Percentiles rank a stretch among this genome's conserved stretches.
Conservation (phyloP, 352 stramenopile species). For the Phytophthora ohioensis region DNA sequence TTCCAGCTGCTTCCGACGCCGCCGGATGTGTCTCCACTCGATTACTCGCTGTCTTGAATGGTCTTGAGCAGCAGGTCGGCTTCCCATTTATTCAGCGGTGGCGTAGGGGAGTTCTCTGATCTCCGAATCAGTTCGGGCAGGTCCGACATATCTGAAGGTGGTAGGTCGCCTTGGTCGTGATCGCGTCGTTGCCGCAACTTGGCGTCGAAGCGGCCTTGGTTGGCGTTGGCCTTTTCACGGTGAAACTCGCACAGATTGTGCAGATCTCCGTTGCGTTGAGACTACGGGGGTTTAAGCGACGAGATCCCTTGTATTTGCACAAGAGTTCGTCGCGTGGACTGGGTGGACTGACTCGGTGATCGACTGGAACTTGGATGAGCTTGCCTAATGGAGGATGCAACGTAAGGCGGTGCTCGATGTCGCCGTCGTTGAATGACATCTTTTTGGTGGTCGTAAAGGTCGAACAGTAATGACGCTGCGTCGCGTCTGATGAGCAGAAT, state of each 20-base stretch:
- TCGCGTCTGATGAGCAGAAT: constrained; percentile 28
- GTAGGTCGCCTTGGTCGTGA: constrained; percentile 5
- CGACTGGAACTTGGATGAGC: constrained; percentile 28
- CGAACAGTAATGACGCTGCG: constrained; percentile 21
- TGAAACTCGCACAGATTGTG: constrained; percentile 67
- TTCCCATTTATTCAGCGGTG: constrained; percentile 32
- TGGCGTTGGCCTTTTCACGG: constrained; percentile 57
- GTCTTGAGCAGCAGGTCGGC: constrained; percentile 33
- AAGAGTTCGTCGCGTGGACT: constrained; percentile 16
- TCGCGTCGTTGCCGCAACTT: constrained; percentile 28
- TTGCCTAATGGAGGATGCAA: constrained; percentile 25
- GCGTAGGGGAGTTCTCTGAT: constrained; percentile 11
- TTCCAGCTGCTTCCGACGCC: not conserved
- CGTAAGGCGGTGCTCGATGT: constrained; percentile 22
- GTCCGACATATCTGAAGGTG: constrained; percentile 9
- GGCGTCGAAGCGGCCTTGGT: constrained; percentile 62
- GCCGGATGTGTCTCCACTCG: not conserved
- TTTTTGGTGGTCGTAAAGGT: constrained; percentile 22
- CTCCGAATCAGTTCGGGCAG: constrained; percentile 31
- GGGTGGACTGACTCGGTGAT: constrained; percentile 9
- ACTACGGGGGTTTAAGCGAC: constrained; percentile 16
- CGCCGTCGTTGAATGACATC: constrained; percentile 27
- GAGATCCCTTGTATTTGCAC: constrained; percentile 36
- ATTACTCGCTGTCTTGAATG: constrained; percentile 25
- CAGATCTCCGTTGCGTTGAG: constrained; percentile 36